phyloP scores from a whole-genome alignment of 148 eudicot species.

The Rhododendron henanense region DNA sequence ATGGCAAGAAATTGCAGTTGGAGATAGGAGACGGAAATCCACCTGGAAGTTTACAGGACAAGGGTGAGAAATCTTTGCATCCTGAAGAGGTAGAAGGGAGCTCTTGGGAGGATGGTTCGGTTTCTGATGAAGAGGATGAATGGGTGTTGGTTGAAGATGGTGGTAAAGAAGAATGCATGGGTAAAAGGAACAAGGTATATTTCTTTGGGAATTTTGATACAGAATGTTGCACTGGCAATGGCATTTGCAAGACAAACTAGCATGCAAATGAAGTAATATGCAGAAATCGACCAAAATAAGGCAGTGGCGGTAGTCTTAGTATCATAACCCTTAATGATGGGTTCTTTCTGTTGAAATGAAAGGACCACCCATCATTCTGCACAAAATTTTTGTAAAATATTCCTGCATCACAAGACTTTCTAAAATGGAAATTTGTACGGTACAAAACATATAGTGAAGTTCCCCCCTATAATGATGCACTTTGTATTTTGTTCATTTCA shows the following conservation, averaged over 20 bases:
- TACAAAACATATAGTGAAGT: neutral
- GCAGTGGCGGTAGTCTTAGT: neutral
- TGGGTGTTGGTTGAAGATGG: conserved; percentile 10
- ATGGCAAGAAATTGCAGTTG: neutral
- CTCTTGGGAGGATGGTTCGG: neutral
- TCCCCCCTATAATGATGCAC: neutral
- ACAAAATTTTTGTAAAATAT: neutral
- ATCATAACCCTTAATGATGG: neutral
- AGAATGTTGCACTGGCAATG: neutral
- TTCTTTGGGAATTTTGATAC: neutral
- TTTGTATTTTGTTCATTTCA: neutral
- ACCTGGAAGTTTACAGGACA: neutral
- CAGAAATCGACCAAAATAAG: neutral
- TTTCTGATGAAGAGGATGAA: neutral
- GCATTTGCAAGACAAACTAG: neutral
- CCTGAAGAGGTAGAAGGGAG: neutral
- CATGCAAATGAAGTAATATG: neutral
- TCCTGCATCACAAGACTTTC: neutral
- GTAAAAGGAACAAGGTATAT: neutral
- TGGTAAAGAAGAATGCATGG: neutral
- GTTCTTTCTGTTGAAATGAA: neutral
- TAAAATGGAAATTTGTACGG: neutral
- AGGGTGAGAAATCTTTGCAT: neutral
- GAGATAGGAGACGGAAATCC: neutral
- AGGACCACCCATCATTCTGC: neutral